A percentile compares a stretch with the other conserved stretches of the same genome.
phyloP scores from a whole-genome alignment of 106 monocot species.

The Posidonia australis region DNA sequence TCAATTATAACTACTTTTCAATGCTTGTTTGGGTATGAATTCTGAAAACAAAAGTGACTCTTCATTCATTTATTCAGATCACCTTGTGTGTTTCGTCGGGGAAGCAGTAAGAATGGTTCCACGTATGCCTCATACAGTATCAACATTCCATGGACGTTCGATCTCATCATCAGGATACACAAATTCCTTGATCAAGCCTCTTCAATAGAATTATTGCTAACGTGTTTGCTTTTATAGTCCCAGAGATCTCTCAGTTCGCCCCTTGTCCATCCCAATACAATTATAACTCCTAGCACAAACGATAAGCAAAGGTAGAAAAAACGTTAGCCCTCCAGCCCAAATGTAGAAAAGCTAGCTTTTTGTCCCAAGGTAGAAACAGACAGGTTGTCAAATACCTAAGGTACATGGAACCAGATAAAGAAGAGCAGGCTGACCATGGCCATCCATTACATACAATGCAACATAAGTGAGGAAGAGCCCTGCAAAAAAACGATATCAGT shows the following conservation, averaged over 20 bases:
- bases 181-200: slow-evolving; percentile 18
- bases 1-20: no score
- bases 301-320: not conserved
- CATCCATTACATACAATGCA: slow-evolving; percentile 85
- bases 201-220: not conserved
- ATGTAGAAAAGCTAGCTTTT: not conserved
- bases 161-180: no score
- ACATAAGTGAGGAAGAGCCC: slow-evolving; percentile 86
- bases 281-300: slow-evolving; percentile 52
- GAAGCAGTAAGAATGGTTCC: no score
- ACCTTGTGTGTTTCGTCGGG: no score
- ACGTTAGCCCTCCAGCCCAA: not conserved
- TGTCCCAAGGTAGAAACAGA: not conserved
- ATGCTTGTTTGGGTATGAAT: no score
- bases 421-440: slow-evolving; percentile 90
- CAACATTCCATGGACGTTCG: no score
- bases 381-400: slow-evolving; percentile 49
- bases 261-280: slow-evolving; percentile 57
- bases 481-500: slow-evolving; percentile 9
- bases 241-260: slow-evolving; percentile 77
- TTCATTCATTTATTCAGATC: no score
- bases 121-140: no score
- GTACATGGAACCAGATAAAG: slow-evolving; percentile 94
- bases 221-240: slow-evolving; percentile 40
- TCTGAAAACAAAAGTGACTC: no score